Evolutionary conservation across 1,139 yeast species (phyloP).

Genomic region (Spencermartinsiella ligniputridi): DNA sequence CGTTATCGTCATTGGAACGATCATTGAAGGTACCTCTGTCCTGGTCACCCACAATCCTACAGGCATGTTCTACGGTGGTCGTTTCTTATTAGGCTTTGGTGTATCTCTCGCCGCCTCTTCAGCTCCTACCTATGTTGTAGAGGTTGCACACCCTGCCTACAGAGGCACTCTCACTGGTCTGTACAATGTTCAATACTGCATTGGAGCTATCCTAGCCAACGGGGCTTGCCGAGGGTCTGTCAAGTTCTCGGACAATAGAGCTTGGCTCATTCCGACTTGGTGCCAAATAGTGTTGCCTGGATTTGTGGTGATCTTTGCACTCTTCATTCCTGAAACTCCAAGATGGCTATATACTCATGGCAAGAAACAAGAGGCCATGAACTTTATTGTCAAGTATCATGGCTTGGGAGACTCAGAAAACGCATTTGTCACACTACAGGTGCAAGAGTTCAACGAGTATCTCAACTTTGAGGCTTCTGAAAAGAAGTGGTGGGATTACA

Average conservation of each 20-base stretch:
- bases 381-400: conserved; percentile 21
- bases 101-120: conserved; percentile 20
- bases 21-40: conserved; percentile 10
- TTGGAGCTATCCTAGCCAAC: conserved; percentile 46
- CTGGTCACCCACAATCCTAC: background rate
- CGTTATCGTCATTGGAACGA: conserved; percentile 12
- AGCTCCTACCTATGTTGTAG: conserved; percentile 19
- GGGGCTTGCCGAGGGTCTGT: conserved; percentile 42
- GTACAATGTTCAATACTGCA: conserved; percentile 42
- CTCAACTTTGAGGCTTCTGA: conserved; percentile 13
- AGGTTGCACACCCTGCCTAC: conserved; percentile 35
- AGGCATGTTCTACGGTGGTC: conserved; percentile 12
- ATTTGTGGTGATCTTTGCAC: conserved; percentile 50
- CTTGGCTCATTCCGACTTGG: conserved; percentile 43
- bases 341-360: conserved; percentile 53
- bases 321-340: conserved; percentile 65
- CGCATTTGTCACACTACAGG: conserved; percentile 13
- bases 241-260: conserved; percentile 33
- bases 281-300: conserved; percentile 41
- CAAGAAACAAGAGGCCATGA: conserved; percentile 43
- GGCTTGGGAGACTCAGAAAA: conserved; percentile 16
- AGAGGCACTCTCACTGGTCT: conserved; percentile 41
- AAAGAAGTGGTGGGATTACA: conserved; percentile 15
- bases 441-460: conserved; percentile 12
- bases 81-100: conserved; percentile 24